These are phyloP conservation scores for Inga laurina DNA, from an alignment of 306 rosid species.

Conservation along the genomic window DNA sequence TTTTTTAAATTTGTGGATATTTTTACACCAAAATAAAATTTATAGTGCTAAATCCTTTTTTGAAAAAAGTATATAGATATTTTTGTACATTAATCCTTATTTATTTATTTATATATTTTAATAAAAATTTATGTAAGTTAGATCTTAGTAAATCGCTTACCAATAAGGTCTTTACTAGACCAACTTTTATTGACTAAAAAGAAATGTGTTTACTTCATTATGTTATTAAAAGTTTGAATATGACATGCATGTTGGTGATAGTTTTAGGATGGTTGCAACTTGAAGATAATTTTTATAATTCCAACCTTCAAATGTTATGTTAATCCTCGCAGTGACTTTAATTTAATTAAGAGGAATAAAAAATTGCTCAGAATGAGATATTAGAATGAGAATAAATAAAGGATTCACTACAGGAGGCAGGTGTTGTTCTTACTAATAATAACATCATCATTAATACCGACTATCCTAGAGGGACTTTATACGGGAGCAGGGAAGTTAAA, in stretches of 20 bases:
- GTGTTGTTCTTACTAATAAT: background rate
- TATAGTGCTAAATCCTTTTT: too few species aligned
- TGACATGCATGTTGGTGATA: background rate
- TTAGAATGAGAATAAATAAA: background rate
- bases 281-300: background rate
- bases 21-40: too few species aligned
- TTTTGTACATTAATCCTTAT: too few species aligned
- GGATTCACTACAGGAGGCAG: background rate
- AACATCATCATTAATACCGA: background rate
- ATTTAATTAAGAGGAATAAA: background rate
- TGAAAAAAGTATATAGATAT: too few species aligned
- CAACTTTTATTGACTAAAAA: too few species aligned
- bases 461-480: background rate
- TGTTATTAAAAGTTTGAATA: too few species aligned
- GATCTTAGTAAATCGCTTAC: accelerated
- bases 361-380: background rate
- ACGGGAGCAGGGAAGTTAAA: background rate
- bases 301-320: background rate
- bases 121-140: too few species aligned
- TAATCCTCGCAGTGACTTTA: background rate
- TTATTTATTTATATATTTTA: too few species aligned
- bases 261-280: background rate
- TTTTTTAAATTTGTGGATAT: too few species aligned
- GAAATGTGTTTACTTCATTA: too few species aligned
- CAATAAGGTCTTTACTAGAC: too few species aligned